Conservation (phyloP, 331 rosid species). For the Dryas integrifolia region DNA sequence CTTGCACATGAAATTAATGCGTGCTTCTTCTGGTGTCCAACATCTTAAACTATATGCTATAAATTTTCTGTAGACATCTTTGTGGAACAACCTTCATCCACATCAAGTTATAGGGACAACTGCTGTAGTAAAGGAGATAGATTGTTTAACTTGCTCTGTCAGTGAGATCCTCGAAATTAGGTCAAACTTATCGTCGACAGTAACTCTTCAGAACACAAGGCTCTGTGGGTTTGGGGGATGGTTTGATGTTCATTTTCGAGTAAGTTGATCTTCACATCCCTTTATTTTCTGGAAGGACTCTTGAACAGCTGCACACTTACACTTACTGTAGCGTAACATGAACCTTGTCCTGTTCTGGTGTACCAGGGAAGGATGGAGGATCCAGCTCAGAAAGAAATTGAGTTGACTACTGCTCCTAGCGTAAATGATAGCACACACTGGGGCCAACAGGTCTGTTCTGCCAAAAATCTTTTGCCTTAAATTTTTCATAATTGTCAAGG, state of each 20-base stretch:
- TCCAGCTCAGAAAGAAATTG: slow-evolving; percentile 68
- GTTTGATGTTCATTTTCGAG: slow-evolving; percentile 98
- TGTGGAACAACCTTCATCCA: slow-evolving; percentile 93
- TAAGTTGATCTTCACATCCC: slow-evolving; percentile 34
- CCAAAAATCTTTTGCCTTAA: neutral
- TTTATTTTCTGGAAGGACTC: neutral
- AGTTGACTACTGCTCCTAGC: slow-evolving; percentile 91
- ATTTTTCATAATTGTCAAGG: neutral
- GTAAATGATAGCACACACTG: slow-evolving; percentile 67
- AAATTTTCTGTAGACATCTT: slow-evolving; percentile 62
- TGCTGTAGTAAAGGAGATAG: slow-evolving; percentile 72
- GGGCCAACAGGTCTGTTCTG: slow-evolving; percentile 87
- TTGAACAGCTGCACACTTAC: slow-evolving; percentile 10
- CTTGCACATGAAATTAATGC: slow-evolving; percentile 21
- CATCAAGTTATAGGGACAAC: slow-evolving; percentile 82
- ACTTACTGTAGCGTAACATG: neutral
- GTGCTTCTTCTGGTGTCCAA: slow-evolving; percentile 21
- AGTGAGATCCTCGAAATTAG: slow-evolving; percentile 72
- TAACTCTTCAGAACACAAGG: slow-evolving; percentile 53
- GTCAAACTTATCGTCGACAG: slow-evolving; percentile 52
- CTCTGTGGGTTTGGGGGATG: slow-evolving; percentile 89
- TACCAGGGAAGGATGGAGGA: slow-evolving; percentile 88
- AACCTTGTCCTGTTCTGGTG: slow-evolving; percentile 22
- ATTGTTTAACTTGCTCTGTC: slow-evolving; percentile 85
- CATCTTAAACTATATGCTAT: slow-evolving; percentile 12